Percentiles rank a stretch among this genome's conserved stretches.
Conservation (phyloP, 495 filamentous ascomycete species). For the Penicillium cosmopolitanum region DNA sequence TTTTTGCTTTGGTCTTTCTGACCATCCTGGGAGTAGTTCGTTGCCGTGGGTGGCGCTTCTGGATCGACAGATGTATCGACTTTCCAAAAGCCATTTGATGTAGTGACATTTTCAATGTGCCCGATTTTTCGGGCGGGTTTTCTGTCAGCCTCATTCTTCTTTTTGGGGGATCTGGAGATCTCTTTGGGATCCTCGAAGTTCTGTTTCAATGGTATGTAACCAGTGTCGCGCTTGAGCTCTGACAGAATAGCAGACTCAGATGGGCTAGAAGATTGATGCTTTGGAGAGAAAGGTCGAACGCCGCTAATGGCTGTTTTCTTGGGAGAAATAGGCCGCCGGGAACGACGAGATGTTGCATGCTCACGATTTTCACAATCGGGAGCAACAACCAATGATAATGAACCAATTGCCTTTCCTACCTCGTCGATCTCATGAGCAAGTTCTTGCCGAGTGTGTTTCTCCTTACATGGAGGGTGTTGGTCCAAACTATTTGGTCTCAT, state of each 20-base stretch:
- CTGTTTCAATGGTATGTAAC: neutral
- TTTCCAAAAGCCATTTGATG: constrained; percentile 40
- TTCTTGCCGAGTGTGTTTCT: neutral
- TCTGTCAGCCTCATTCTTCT: neutral
- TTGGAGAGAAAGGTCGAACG: neutral
- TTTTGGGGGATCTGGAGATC: neutral
- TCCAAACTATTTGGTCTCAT: neutral
- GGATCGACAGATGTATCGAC: constrained; percentile 23
- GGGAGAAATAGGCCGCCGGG: neutral
- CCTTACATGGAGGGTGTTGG: neutral
- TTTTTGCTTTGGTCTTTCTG: constrained; percentile 26
- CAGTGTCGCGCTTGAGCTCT: neutral
- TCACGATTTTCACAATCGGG: constrained; percentile 1
- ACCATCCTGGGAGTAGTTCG: neutral
- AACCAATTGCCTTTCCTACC: constrained; percentile 25
- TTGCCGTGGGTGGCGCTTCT: constrained; percentile 1
- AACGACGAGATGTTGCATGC: neutral
- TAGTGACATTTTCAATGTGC: constrained; percentile 36
- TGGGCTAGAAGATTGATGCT: neutral
- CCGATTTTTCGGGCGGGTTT: constrained; percentile 12
- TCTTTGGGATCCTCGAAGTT: neutral
- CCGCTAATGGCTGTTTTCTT: neutral
- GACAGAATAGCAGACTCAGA: neutral
- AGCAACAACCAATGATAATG: constrained; percentile 21
- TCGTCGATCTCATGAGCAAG: constrained; percentile 16